Conservation (phyloP, 129 eudicot genomes). For the Flaveria linearis region DNA sequence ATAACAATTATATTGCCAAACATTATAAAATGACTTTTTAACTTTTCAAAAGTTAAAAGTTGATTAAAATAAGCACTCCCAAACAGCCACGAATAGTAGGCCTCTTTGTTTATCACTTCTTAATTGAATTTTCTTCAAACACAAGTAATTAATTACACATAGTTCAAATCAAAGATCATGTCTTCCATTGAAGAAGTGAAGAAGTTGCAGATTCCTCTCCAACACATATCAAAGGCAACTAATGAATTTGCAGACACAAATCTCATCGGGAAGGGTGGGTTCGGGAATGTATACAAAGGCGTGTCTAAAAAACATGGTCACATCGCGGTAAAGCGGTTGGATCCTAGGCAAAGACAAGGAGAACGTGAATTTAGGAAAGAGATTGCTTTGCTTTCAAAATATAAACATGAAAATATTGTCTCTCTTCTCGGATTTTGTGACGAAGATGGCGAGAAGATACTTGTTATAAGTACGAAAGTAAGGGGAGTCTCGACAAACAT, state of each 20-base stretch:
- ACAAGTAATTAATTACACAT: not conserved
- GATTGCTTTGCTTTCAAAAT: not conserved
- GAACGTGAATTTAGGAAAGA: not conserved
- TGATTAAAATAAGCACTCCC: no score
- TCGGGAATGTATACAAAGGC: not conserved
- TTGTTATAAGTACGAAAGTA: slow-evolving; percentile 36
- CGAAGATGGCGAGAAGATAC: slow-evolving; percentile 24
- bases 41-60: no score
- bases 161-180: not conserved
- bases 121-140: not conserved
- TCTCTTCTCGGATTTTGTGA: slow-evolving; percentile 6
- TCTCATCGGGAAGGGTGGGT: not conserved
- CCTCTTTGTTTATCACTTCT: not conserved
- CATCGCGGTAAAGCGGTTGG: not conserved
- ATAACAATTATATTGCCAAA: no score
- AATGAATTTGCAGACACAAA: not conserved
- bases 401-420: not conserved
- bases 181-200: not conserved
- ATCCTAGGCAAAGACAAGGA: not conserved
- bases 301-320: not conserved
- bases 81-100: not conserved
- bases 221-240: slow-evolving; percentile 32
- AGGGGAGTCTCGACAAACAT: slow-evolving; percentile 30
- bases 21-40: no score
- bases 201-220: slow-evolving; percentile 28